Evolutionary conservation across 257 asterid genomes (phyloP).

Genomic region (Agastache rugosa): DNA sequence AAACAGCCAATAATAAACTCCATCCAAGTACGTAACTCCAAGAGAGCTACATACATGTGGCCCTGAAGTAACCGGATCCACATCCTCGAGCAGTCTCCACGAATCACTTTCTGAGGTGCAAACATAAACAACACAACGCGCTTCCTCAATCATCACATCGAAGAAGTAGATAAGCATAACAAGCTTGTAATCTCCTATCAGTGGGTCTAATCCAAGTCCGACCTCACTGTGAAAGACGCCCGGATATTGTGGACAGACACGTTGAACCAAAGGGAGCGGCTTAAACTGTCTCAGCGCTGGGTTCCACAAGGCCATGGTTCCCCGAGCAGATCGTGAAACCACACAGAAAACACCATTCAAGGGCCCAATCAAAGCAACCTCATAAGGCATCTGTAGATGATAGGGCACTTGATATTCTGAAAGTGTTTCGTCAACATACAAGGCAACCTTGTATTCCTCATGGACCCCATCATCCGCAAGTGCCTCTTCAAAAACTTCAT

Average conservation of each 20-base stretch:
- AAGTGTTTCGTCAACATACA: not conserved
- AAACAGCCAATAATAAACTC: slow-evolving; percentile 49
- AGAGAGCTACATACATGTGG: slow-evolving; percentile 30
- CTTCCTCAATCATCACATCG: not conserved
- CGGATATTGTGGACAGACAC: not conserved
- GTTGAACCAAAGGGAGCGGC: slow-evolving; percentile 41
- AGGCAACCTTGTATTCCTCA: not conserved
- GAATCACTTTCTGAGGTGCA: slow-evolving; percentile 48
- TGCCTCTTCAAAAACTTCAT: no score
- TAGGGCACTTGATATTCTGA: not conserved
- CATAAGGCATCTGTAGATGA: not conserved
- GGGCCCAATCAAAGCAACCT: slow-evolving; percentile 47
- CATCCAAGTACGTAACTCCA: no score
- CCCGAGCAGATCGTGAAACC: slow-evolving; percentile 19
- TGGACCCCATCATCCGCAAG: no score
- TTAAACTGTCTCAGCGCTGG: slow-evolving; percentile 53
- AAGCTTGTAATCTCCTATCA: slow-evolving; percentile 45
- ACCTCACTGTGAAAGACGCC: not conserved
- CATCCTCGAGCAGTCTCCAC: slow-evolving; percentile 51
- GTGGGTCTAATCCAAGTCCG: slow-evolving; percentile 45
- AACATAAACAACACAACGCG: slow-evolving; percentile 40
- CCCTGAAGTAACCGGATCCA: slow-evolving; percentile 37
- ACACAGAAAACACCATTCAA: slow-evolving; percentile 51
- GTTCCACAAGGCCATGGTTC: slow-evolving; percentile 47
- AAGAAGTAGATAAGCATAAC: slow-evolving; percentile 44